Evolutionary conservation across 805 yeast genomes (phyloP), one percentile per base, ranked within the genome.

Genomic region (Candida mattraensis): DNA sequence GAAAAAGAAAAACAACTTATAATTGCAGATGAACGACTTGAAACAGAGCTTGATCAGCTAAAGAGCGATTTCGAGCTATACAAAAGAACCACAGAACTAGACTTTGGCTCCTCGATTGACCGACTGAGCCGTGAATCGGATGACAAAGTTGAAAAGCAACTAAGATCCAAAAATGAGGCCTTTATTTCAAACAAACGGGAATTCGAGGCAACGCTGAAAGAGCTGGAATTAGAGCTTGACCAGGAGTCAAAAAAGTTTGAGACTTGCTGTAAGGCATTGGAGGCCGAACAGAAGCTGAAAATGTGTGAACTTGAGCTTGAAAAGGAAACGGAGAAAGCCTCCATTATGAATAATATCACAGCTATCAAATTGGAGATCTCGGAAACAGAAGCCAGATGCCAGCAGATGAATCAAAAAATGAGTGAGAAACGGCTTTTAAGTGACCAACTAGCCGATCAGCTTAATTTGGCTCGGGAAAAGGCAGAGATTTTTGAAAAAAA

Each of bases 61-160:
- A 56, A 44, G 18, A 54, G 64, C 33, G 68, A 69, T 12, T 63
- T 64, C 22, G 62, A 66, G 17, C 47, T 63, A 13, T 63, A 60
- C 23, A 54, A 60, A 13, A 31, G 64, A 18, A 60, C 58, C 15
- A 59, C 61, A 8, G 51, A 48, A 19, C 7, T 21, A 25, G 62
- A 49, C 3, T 67, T 63, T 37, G 47, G 54, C 13, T 22, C 41
- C 0, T 59, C 69, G n/a, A 36, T 54, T 5, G 48, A 50, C 9
- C 13, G 24, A 8, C 23, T 56, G 18, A 47, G 51, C 20, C 28
- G 31, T 3, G 29, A 37, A 7, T 50, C 44, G 28, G 48, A 50
- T 13, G 11, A 24, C 1, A 43, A 47, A 47, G 62, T 76, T 1
- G 74, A 73, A 25, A 37, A 48, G 1, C 41, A 70, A 5, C 60